Conservation (phyloP, 192 early-diverging fungal genomes). For the Pecoramyces ruminantium region DNA sequence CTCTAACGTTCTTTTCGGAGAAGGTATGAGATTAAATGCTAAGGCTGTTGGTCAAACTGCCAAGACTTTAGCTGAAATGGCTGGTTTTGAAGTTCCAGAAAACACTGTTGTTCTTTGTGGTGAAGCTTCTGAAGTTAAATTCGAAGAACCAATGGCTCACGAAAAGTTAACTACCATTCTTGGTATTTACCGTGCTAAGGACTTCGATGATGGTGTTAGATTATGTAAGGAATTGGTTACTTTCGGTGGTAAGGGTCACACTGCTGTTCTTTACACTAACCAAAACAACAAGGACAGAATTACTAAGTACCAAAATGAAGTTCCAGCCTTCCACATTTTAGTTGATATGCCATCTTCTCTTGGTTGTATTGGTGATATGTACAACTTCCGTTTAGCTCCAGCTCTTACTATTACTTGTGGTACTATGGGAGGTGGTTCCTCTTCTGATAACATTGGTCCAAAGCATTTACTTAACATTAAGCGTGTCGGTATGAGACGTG, state of each 20-base stretch:
- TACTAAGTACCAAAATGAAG: not conserved
- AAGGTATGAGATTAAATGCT: not conserved
- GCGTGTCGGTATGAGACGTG: not conserved
- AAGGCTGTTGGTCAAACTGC: not conserved
- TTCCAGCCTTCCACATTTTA: not conserved
- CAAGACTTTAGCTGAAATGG: not conserved
- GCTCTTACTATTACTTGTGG: not conserved
- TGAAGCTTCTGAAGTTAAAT: not conserved
- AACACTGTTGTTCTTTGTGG: not conserved
- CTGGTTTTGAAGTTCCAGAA: not conserved
- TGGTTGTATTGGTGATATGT: not conserved
- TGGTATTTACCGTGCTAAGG: not conserved
- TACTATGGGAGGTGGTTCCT: not conserved
- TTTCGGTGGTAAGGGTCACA: not conserved
- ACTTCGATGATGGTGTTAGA: not conserved
- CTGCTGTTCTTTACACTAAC: not conserved
- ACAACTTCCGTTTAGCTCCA: not conserved
- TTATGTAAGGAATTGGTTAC: not conserved
- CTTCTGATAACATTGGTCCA: not conserved
- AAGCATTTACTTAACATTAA: not conserved
- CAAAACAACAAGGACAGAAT: not conserved
- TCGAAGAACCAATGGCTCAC: not conserved
- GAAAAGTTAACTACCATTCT: not conserved
- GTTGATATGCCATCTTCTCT: not conserved
- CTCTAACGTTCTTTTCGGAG: not conserved